These are phyloP conservation scores for Aureobasidium vineae DNA, from an alignment of 2,329 filamentous ascomycete genomes.

Conservation along the genomic window DNA sequence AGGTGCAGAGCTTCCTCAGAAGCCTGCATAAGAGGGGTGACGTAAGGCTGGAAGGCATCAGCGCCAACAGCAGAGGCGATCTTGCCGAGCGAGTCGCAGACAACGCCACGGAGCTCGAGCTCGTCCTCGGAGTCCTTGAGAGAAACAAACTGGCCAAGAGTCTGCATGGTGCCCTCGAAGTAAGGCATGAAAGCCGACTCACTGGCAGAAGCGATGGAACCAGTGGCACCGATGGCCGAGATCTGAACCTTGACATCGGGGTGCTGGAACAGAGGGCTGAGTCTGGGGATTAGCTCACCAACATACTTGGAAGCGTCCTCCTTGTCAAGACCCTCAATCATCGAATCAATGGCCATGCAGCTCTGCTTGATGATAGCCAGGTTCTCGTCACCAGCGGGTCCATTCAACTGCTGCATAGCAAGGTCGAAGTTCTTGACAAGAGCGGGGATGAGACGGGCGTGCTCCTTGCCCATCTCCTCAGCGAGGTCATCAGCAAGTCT, in stretches of 20 bases:
- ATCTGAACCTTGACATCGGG: constrained; percentile 87
- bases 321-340: constrained; percentile 80
- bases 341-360: constrained; percentile 85
- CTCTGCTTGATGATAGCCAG: constrained; percentile 84
- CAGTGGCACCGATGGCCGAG: constrained; percentile 82
- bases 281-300: constrained; percentile 75
- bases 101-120: constrained; percentile 82
- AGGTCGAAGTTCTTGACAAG: constrained; percentile 87
- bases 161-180: constrained; percentile 85
- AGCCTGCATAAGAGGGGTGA: constrained; percentile 83
- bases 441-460: constrained; percentile 77
- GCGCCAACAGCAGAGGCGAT: constrained; percentile 86
- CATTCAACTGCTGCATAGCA: constrained; percentile 65
- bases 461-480: constrained; percentile 83
- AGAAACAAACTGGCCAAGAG: constrained; percentile 77
- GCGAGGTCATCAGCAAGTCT: constrained; percentile 90
- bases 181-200: constrained; percentile 84
- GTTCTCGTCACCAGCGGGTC: constrained; percentile 67
- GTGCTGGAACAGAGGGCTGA: constrained; percentile 79
- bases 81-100: constrained; percentile 89
- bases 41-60: constrained; percentile 84
- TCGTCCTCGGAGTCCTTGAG: constrained; percentile 90
- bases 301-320: constrained; percentile 81
- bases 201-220: constrained; percentile 83
- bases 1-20: constrained; percentile 88